Percentiles rank a stretch among this genome's conserved stretches.
Evolutionary conservation across 2,329 filamentous ascomycete genomes (phyloP).

Genomic region (Beauveria caledonica): DNA sequence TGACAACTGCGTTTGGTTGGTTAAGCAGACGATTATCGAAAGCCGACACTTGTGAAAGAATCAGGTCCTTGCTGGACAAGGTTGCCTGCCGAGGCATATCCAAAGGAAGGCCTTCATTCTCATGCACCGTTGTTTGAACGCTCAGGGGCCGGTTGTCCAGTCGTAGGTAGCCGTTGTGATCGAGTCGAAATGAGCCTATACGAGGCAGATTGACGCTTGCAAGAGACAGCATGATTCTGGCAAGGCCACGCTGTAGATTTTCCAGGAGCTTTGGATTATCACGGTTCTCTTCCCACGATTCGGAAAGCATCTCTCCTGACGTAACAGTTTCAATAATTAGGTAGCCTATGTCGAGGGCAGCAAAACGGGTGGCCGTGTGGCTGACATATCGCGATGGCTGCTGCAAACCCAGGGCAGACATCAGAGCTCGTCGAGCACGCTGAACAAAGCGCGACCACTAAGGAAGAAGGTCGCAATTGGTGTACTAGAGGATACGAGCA

Average conservation of each 20-base stretch:
- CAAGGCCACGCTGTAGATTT: slow-evolving; percentile 15
- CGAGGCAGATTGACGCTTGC: slow-evolving; percentile 21
- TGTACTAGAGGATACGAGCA: not conserved
- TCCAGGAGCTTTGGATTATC: not conserved
- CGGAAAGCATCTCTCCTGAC: slow-evolving; percentile 14
- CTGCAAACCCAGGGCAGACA: not conserved
- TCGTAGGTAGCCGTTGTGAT: slow-evolving; percentile 21
- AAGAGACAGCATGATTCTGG: slow-evolving; percentile 20
- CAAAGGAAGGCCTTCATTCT: not conserved
- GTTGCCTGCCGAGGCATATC: not conserved
- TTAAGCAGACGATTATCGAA: not conserved
- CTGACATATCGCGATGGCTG: not conserved
- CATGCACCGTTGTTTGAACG: slow-evolving; percentile 21
- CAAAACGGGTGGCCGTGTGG: not conserved
- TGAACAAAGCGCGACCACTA: slow-evolving; percentile 1
- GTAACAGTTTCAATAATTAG: not conserved
- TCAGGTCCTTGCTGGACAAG: not conserved
- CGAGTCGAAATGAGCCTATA: slow-evolving; percentile 21
- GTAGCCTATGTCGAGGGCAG: not conserved
- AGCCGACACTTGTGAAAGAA: not conserved
- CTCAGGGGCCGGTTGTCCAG: slow-evolving; percentile 29
- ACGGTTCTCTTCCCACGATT: slow-evolving; percentile 14
- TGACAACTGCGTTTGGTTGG: slow-evolving; percentile 8
- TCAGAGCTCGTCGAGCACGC: not conserved
- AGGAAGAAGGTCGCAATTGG: not conserved